Conservation (phyloP, 192 early-diverging fungal genomes). For the Thamnidium elegans region DNA sequence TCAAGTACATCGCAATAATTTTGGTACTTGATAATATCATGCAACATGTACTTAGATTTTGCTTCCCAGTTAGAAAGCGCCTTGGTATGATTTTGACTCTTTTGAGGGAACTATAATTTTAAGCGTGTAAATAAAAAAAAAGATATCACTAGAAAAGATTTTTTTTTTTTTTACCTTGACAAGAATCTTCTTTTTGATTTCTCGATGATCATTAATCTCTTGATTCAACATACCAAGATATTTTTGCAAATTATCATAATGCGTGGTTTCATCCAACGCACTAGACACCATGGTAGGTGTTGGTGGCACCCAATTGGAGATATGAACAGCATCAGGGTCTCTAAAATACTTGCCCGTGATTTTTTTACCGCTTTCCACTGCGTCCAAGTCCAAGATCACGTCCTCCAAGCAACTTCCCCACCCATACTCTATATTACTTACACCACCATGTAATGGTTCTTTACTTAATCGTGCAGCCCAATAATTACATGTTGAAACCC, state of each 20-base stretch:
- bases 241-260: constrained; percentile 62
- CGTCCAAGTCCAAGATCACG: constrained; percentile 29
- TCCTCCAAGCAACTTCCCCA: constrained; percentile 65
- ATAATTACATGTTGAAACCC: constrained; percentile 89
- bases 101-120: constrained; percentile 54
- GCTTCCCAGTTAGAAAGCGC: constrained; percentile 80
- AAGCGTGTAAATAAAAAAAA: constrained; percentile 14
- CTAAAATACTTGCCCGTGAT: constrained; percentile 22
- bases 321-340: constrained; percentile 17
- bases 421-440: constrained; percentile 91
- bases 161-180: constrained; percentile 26
- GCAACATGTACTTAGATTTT: constrained; percentile 70
- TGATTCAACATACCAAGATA: constrained; percentile 61
- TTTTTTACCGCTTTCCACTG: constrained; percentile 19
- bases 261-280: constrained; percentile 40
- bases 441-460: constrained; percentile 84
- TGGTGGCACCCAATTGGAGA: constrained; percentile 52
- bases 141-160: not conserved
- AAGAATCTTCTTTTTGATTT: constrained; percentile 47
- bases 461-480: constrained; percentile 92
- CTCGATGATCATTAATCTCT: constrained; percentile 70
- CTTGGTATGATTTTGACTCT: constrained; percentile 57
- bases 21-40: constrained; percentile 83
- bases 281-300: constrained; percentile 46
- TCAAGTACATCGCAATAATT: constrained; percentile 75